Conservation (phyloP, 139 green algal genomes). For the Asterochloris erici region DNA sequence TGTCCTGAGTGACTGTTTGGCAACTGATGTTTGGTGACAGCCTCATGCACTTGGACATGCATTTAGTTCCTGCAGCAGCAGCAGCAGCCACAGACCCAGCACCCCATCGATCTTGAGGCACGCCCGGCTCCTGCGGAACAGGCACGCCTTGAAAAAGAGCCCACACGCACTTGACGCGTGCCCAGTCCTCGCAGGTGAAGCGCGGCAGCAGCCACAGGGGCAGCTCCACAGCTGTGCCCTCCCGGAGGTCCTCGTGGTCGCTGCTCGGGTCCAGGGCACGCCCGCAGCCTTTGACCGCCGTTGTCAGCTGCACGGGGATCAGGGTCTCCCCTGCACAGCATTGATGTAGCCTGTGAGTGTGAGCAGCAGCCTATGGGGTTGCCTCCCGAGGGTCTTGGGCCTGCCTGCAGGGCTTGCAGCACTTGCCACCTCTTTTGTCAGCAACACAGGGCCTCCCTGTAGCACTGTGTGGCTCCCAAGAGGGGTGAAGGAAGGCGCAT, state of each 20-base stretch:
- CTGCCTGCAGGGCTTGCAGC: not conserved
- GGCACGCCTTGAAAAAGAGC: not conserved
- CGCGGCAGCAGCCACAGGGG: conserved; percentile 44
- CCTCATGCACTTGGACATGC: too few relatives aligned
- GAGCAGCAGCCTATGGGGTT: too few relatives aligned
- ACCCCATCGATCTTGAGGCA: too few relatives aligned
- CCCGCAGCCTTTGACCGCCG: conserved; percentile 36
- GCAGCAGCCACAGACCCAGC: too few relatives aligned
- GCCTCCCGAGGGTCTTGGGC: conserved; percentile 33
- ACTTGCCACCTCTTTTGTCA: not conserved
- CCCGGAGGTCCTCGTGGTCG: conserved; percentile 30
- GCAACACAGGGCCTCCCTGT: not conserved
- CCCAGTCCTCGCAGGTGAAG: not conserved
- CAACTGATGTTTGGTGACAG: too few relatives aligned
- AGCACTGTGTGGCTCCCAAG: not conserved
- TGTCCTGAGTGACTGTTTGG: too few relatives aligned
- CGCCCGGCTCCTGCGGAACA: not conserved
- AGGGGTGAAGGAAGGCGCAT: too few relatives aligned
- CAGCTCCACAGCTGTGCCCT: conserved; percentile 31
- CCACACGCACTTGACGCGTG: not conserved
- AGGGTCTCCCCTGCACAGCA: conserved; percentile 42
- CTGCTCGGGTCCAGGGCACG: conserved; percentile 41
- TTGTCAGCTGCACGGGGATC: conserved; percentile 28
- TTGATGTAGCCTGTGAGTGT: not conserved
- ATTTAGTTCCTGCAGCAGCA: too few relatives aligned